Evolutionary conservation across 495 filamentous ascomycete species (phyloP).

Genomic region (Viridothelium virens): DNA sequence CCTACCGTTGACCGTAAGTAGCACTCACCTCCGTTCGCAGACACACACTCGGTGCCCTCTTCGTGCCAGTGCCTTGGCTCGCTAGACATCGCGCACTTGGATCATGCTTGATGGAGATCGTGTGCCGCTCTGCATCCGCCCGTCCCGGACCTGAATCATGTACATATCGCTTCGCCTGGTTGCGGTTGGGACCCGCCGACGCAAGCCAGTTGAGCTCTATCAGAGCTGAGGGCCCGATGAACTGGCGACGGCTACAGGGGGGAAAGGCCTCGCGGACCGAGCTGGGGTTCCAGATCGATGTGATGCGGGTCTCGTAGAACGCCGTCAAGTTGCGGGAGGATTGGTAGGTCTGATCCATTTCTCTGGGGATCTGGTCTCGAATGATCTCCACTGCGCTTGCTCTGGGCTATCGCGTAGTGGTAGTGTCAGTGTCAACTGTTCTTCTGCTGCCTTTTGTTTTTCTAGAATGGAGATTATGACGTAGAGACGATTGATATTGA

Average conservation of each 20-base stretch:
- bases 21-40: too few species aligned
- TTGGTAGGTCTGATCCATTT: not conserved
- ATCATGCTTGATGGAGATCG: too few species aligned
- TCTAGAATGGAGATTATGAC: not conserved
- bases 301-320: not conserved
- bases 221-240: not conserved
- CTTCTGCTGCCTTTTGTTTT: not conserved
- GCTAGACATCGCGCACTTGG: too few species aligned
- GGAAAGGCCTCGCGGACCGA: not conserved
- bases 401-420: not conserved
- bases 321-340: not conserved
- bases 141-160: too few species aligned
- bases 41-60: too few species aligned
- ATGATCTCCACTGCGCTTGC: too few species aligned
- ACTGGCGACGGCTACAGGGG: not conserved
- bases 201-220: not conserved
- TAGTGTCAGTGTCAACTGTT: not conserved
- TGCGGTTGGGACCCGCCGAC: not conserved
- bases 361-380: not conserved
- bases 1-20: too few species aligned
- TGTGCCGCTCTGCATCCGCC: too few species aligned
- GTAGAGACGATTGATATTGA: too few species aligned
- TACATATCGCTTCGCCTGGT: not conserved
- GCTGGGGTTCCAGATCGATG: not conserved
- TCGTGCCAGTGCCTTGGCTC: too few species aligned